Percentiles rank a stretch among this genome's conserved stretches.
These are phyloP conservation scores for Pythium rishiriense DNA, from an alignment of 352 stramenopile species.

Conservation along the genomic window DNA sequence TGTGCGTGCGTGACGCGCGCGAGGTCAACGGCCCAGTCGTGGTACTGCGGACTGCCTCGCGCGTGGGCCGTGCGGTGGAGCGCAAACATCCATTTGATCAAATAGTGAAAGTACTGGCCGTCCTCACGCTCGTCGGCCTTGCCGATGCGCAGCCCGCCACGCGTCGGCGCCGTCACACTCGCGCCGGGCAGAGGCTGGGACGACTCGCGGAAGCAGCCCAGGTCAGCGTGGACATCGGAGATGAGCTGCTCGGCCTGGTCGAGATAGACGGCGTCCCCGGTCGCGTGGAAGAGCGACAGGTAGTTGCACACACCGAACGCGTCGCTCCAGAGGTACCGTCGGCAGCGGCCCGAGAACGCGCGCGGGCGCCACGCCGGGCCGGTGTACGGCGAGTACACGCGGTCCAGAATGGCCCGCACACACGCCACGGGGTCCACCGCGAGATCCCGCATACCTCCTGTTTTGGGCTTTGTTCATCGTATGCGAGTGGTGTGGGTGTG, in stretches of 20 bases:
- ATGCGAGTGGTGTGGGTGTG: constrained; percentile 13
- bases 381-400: constrained; percentile 33
- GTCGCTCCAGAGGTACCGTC: constrained; percentile 40
- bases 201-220: constrained; percentile 31
- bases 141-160: constrained; percentile 35
- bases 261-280: constrained; percentile 17
- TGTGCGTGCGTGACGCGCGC: constrained; percentile 21
- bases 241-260: constrained; percentile 32
- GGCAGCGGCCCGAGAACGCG: constrained; percentile 22
- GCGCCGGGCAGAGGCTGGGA: constrained; percentile 17
- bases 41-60: constrained; percentile 18
- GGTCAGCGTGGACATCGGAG: constrained; percentile 27
- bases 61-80: constrained; percentile 32
- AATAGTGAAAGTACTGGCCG: constrained; percentile 43
- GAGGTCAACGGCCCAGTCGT: constrained; percentile 29
- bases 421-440: background rate
- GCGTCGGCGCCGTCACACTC: constrained; percentile 12
- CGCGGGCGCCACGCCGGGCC: constrained; percentile 25
- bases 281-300: constrained; percentile 28
- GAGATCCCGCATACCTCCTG: constrained; percentile 9
- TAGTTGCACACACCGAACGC: constrained; percentile 38
- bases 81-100: constrained; percentile 48
- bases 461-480: too few species aligned
- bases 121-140: constrained; percentile 34
- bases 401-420: constrained; percentile 26